Evolutionary conservation across 805 yeast species (phyloP), one percentile per base, ranked within the genome.

Genomic region (Cyberlindnera suaveolens): DNA sequence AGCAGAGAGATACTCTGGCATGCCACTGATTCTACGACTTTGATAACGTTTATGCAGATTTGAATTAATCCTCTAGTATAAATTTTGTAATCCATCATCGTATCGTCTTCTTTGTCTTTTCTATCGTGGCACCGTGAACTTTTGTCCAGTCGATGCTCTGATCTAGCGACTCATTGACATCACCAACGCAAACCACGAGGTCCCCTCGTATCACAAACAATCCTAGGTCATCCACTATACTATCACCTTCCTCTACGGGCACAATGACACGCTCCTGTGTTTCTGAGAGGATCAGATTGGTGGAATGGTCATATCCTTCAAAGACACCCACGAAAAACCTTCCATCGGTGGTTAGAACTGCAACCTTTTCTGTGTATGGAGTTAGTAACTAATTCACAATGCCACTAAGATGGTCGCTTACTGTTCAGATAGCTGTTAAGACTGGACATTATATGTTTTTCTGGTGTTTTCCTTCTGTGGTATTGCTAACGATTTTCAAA

Each of bases 301-400:
- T 75, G 36, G 77, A 68, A 48, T 78, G 76, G 58, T 84, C 91
- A 52, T 68, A 82, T 6, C 90, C 88, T 50, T 70, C 73, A 15
- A 77, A 53, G 17, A 53, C 63, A 5, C 78, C 82, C 32, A 67
- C 56, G 35, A 74, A 67, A 41, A 72, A 66, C 39, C 76, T 64
- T 10, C 82, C 85, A 49, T 77, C 82, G 6, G 79, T 67, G 3
- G 82, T 77, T 36, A 80, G 63, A 27, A 79, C 70, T 41, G 78
- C 72, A 13, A 80, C 80, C 49, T 65, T 65, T 51, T 72, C 78
- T 65, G 54, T 40, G 43, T 11, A 23, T 23, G 3, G 27, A 9
- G 47, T 40, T 40, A 43, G 46, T 41, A 43, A 34, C 3, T 9
- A 27, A 6, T 23, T 11, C 27, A 23, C 11, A 23, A 9, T 23